Conservation (phyloP, 805 yeast genomes). For the Saccharomycopsis olivae region DNA sequence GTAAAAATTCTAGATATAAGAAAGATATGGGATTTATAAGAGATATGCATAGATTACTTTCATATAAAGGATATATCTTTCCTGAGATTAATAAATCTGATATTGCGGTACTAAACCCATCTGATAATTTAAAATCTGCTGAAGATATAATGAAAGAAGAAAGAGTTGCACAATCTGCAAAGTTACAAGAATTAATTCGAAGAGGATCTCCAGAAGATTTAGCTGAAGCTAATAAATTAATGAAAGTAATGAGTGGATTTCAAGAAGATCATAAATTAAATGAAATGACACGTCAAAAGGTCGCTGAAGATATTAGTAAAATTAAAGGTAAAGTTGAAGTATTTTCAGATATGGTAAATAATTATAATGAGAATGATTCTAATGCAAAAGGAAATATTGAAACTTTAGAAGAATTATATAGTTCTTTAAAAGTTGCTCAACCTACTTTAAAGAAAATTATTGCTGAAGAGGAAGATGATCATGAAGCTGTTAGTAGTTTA, state of each 20-base stretch:
- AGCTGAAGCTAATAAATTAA: slow-evolving; percentile 90
- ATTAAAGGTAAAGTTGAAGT: slow-evolving; percentile 79
- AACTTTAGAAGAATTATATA: slow-evolving; percentile 67
- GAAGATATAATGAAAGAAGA: slow-evolving; percentile 91
- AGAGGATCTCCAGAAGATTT: slow-evolving; percentile 93
- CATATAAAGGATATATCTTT: slow-evolving; percentile 85
- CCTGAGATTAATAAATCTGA: slow-evolving; percentile 89
- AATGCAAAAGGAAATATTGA: slow-evolving; percentile 43
- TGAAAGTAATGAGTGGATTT: slow-evolving; percentile 98
- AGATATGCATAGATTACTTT: slow-evolving; percentile 88
- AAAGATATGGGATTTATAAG: slow-evolving; percentile 87
- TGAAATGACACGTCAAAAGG: slow-evolving; percentile 64
- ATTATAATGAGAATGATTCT: slow-evolving; percentile 22
- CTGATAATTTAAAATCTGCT: slow-evolving; percentile 75
- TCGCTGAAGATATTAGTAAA: slow-evolving; percentile 75
- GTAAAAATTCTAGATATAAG: slow-evolving; percentile 79
- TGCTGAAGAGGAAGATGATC: slow-evolving; percentile 59
- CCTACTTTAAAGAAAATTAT: slow-evolving; percentile 81
- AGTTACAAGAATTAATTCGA: slow-evolving; percentile 88
- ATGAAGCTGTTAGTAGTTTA: slow-evolving; percentile 49
- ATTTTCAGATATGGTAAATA: slow-evolving; percentile 64
- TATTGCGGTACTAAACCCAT: slow-evolving; percentile 85
- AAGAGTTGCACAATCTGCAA: slow-evolving; percentile 85
- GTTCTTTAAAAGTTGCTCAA: slow-evolving; percentile 70
- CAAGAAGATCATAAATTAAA: slow-evolving; percentile 60